Evolutionary conservation across 805 yeast genomes (phyloP).

Genomic region (Saturnispora halmiae): DNA sequence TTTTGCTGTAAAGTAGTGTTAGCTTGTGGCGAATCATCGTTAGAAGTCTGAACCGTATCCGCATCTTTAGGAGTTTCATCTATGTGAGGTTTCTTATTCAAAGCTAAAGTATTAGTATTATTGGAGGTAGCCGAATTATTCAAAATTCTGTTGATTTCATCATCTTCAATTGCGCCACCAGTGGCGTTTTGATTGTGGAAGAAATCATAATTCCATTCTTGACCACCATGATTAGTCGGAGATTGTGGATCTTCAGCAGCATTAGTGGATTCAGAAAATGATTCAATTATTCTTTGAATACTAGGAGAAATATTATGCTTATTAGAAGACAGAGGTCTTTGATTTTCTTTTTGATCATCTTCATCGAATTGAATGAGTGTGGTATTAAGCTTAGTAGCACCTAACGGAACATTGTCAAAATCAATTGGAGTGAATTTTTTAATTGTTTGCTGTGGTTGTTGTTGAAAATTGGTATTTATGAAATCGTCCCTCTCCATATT

Average conservation of each 20-base stretch:
- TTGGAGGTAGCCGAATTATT: no score
- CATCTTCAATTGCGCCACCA: slow-evolving; percentile 10
- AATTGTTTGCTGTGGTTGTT: background rate
- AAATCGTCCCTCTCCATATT: slow-evolving; percentile 4
- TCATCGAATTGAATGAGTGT: slow-evolving; percentile 45
- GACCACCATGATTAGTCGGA: slow-evolving; percentile 20
- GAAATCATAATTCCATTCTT: slow-evolving; percentile 25
- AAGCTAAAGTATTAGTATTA: no score
- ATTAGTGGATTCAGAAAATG: slow-evolving; percentile 18
- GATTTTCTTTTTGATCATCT: slow-evolving; percentile 26
- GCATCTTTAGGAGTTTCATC: slow-evolving; percentile 27
- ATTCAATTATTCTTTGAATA: slow-evolving; percentile 27
- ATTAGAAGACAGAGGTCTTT: slow-evolving; percentile 10
- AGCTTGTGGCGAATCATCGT: slow-evolving; percentile 9
- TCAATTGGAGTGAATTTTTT: slow-evolving; percentile 9
- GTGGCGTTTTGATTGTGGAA: slow-evolving; percentile 12
- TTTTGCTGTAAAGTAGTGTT: no score
- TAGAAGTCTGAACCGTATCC: slow-evolving; percentile 23
- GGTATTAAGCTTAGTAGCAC: slow-evolving; percentile 47
- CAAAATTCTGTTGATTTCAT: slow-evolving; percentile 22
- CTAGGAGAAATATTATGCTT: slow-evolving; percentile 26
- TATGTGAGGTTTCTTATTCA: no score
- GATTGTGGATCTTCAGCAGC: slow-evolving; percentile 19
- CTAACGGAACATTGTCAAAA: slow-evolving; percentile 30
- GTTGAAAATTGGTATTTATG: background rate